Evolutionary conservation across 495 filamentous ascomycete genomes (phyloP).

Genomic region (Penicillium dipodomyicola): DNA sequence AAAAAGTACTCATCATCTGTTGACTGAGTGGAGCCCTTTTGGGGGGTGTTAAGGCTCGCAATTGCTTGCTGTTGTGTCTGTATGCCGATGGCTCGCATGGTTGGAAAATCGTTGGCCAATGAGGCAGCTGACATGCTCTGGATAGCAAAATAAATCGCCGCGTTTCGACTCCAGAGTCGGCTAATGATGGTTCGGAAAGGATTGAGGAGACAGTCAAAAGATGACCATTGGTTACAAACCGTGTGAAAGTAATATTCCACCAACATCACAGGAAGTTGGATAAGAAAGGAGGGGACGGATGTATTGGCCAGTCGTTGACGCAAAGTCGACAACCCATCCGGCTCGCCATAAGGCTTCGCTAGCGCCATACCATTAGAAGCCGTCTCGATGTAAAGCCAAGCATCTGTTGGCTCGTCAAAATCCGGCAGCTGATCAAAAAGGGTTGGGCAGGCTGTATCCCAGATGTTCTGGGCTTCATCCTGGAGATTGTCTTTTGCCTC

Average conservation of each 20-base stretch:
- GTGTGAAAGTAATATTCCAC: slow-evolving; percentile 30
- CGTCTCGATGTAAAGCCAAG: slow-evolving; percentile 1
- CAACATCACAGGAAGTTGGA: slow-evolving; percentile 26
- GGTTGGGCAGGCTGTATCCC: slow-evolving; percentile 15
- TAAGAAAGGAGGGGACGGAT: slow-evolving; percentile 24
- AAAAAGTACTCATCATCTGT: slow-evolving; percentile 28
- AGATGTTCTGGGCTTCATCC: slow-evolving; percentile 11
- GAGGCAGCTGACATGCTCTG: slow-evolving; percentile 31
- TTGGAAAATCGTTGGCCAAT: slow-evolving; percentile 27
- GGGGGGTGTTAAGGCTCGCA: slow-evolving; percentile 21
- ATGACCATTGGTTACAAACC: slow-evolving; percentile 30
- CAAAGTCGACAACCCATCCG: slow-evolving; percentile 22
- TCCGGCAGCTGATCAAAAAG: slow-evolving; percentile 20
- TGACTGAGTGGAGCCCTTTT: slow-evolving; percentile 16
- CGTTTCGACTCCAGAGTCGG: slow-evolving; percentile 28
- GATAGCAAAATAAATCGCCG: slow-evolving; percentile 28
- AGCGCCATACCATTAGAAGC: slow-evolving; percentile 1
- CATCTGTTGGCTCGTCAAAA: slow-evolving; percentile 14
- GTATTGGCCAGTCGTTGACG: slow-evolving; percentile 22
- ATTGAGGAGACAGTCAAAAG: slow-evolving; percentile 29
- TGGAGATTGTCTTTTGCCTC: background rate
- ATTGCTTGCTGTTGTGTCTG: slow-evolving; percentile 30
- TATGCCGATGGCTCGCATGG: slow-evolving; percentile 24
- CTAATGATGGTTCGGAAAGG: slow-evolving; percentile 26
- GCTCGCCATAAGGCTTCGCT: slow-evolving; percentile 3